phyloP scores from a whole-genome alignment of 768 basidiomycete genomes.

The Tricholoma flavovirens region DNA sequence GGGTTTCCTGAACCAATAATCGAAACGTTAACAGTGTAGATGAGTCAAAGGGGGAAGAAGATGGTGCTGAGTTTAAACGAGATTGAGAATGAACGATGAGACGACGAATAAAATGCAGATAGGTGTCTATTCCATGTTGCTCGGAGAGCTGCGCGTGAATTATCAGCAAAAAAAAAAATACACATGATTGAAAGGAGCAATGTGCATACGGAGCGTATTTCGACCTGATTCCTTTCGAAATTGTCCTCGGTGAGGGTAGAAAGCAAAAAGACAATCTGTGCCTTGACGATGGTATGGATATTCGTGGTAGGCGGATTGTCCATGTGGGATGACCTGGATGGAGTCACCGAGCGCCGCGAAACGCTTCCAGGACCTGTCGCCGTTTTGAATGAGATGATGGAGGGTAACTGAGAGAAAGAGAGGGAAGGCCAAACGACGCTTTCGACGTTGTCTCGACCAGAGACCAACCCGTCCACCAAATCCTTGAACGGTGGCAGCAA shows the following conservation, averaged over 20 bases:
- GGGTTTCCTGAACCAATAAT: constrained; percentile 81
- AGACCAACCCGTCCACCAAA: constrained; percentile 28
- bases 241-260: constrained; percentile 96
- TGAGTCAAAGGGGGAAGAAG: constrained; percentile 66
- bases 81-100: constrained; percentile 85
- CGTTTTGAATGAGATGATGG: constrained; percentile 52
- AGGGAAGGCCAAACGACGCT: constrained; percentile 29
- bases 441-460: constrained; percentile 39
- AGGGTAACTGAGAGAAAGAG: constrained; percentile 32
- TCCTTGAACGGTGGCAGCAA: constrained; percentile 14
- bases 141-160: constrained; percentile 72
- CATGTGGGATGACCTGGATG: constrained; percentile 82
- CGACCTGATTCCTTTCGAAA: constrained; percentile 88
- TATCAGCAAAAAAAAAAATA: constrained; percentile 7
- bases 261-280: constrained; percentile 96
- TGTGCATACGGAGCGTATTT: constrained; percentile 85
- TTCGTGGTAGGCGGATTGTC: constrained; percentile 81
- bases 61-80: constrained; percentile 52
- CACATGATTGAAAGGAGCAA: constrained; percentile 10
- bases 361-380: constrained; percentile 67
- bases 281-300: constrained; percentile 90
- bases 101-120: constrained; percentile 95
- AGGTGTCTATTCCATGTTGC: constrained; percentile 95
- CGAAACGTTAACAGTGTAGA: constrained; percentile 78
- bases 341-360: constrained; percentile 67